Evolutionary conservation across 2,329 filamentous ascomycete genomes (phyloP), one percentile per base, ranked within the genome.

Genomic region (Diaporthe destruens): DNA sequence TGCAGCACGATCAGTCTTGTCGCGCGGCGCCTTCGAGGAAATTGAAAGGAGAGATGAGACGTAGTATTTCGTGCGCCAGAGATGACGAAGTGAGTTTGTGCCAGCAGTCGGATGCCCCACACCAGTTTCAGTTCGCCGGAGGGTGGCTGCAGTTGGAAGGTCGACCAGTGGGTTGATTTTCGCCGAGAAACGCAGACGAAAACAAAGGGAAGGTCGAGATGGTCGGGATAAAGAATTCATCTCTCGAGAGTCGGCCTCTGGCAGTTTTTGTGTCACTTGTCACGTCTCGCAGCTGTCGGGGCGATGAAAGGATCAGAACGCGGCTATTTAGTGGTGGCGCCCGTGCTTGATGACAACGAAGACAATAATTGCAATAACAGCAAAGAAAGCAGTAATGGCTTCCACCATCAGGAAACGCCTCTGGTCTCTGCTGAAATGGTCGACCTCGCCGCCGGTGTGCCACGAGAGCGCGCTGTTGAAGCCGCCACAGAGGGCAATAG

Each of bases 381-480:
- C 34, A 39, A 76, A 63, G 56, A 77, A 65, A 49, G 76, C 73
- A 36, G 75, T 54, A 8, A 84, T 72, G 11, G 78, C 77, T 71
- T 84, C 80, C 2, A 77, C 75, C 12, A 83, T 67, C 12, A 88
- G 79, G 11, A 77, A 71, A n/a, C 75, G 76, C 25, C 79, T 77
- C 76, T 86, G 83, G 34, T 78, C 77, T 59, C 78, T 80, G 16
- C 79, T 84, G 32, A 88, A 78, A 11, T 76, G 77, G 29, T 80
- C 78, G 34, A 84, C 81, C 76, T 87, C 83, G 7, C 87, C 87
- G 2, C 81, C 78, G 0, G 86, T 87, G 68, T 82, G 84, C 86
- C 86, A 89, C 8, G 82, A 82, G 36, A 89, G 81, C 0, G 82
- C 82, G 0, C 80, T 79, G 74, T 87, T 82, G 57, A 88, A 84